A percentile compares a stretch with the other conserved stretches of the same genome.
Conservation (phyloP, 306 rosid genomes). For the Vigna angularis region DNA sequence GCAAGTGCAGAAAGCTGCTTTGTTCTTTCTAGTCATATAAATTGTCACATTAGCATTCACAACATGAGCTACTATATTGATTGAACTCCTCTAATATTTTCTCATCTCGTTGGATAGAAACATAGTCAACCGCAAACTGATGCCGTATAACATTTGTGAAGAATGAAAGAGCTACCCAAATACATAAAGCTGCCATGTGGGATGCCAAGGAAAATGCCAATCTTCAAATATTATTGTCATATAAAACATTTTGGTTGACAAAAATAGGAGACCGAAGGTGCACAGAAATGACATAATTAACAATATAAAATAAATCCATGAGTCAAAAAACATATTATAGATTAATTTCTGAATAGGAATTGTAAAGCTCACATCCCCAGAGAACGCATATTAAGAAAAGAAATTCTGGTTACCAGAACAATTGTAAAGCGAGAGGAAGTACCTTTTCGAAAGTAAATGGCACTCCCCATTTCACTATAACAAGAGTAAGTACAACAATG, state of each 20-base stretch:
- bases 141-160: slow-evolving; percentile 21
- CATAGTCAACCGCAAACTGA: slow-evolving; percentile 13
- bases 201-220: slow-evolving; percentile 8
- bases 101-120: neutral
- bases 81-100: slow-evolving; percentile 21
- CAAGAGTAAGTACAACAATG: slow-evolving; percentile 49
- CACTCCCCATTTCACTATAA: slow-evolving; percentile 78
- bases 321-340: slow-evolving; percentile 14
- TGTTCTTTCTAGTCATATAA: slow-evolving; percentile 8
- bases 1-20: neutral
- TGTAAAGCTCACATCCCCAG: slow-evolving; percentile 23
- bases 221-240: neutral
- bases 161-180: slow-evolving; percentile 6
- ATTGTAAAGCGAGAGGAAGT: slow-evolving; percentile 38
- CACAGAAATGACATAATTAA: slow-evolving; percentile 11
- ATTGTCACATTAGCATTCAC: slow-evolving; percentile 12
- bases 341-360: slow-evolving; percentile 30
- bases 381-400: slow-evolving; percentile 35
- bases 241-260: slow-evolving; percentile 1
- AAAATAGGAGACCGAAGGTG: slow-evolving; percentile 6
- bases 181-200: slow-evolving; percentile 15
- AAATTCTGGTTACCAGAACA: slow-evolving; percentile 10
- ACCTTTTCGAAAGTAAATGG: slow-evolving; percentile 93
- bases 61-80: slow-evolving; percentile 21
- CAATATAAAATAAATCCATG: slow-evolving; percentile 12